A percentile compares a stretch with the other conserved stretches of the same genome.
Evolutionary conservation across 1,139 yeast species (phyloP).

Genomic region (Meyerozyma athensensis): DNA sequence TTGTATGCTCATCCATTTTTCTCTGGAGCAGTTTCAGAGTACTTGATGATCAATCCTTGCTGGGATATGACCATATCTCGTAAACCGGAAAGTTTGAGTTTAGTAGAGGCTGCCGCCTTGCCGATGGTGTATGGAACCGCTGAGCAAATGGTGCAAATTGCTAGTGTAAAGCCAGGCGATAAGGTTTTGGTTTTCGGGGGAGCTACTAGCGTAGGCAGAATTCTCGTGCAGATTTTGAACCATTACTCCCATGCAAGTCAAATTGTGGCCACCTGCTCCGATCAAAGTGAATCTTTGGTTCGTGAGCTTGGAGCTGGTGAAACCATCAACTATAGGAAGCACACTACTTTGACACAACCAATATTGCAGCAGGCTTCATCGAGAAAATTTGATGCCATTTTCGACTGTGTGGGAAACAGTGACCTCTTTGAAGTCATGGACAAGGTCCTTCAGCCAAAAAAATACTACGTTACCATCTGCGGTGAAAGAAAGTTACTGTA

Average conservation of each 20-base stretch:
- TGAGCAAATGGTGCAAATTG: slow-evolving; percentile 31
- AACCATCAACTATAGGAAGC: neutral
- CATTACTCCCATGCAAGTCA: neutral
- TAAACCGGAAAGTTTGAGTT: neutral
- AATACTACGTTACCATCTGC: slow-evolving; percentile 39
- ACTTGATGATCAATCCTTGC: slow-evolving; percentile 36
- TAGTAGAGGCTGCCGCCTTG: slow-evolving; percentile 47
- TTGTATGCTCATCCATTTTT: slow-evolving; percentile 39
- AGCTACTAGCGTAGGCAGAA: slow-evolving; percentile 66
- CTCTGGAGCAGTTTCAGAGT: slow-evolving; percentile 48
- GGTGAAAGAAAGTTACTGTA: slow-evolving; percentile 45
- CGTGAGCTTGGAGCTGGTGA: neutral
- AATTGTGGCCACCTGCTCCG: neutral
- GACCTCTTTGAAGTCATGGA: slow-evolving; percentile 19
- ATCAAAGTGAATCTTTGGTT: neutral
- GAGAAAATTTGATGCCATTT: slow-evolving; percentile 32
- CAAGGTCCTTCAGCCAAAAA: slow-evolving; percentile 34
- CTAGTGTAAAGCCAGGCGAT: slow-evolving; percentile 15
- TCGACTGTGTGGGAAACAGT: slow-evolving; percentile 28
- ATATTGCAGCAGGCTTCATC: neutral
- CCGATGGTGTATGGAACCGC: slow-evolving; percentile 60
- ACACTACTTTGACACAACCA: neutral
- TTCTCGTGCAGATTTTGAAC: slow-evolving; percentile 45
- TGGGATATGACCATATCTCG: slow-evolving; percentile 32
- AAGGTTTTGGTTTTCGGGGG: slow-evolving; percentile 66